These are phyloP conservation scores for Saccharomyces hybrid DNA, from an alignment of 1,139 yeast genomes.

Conservation along the genomic window DNA sequence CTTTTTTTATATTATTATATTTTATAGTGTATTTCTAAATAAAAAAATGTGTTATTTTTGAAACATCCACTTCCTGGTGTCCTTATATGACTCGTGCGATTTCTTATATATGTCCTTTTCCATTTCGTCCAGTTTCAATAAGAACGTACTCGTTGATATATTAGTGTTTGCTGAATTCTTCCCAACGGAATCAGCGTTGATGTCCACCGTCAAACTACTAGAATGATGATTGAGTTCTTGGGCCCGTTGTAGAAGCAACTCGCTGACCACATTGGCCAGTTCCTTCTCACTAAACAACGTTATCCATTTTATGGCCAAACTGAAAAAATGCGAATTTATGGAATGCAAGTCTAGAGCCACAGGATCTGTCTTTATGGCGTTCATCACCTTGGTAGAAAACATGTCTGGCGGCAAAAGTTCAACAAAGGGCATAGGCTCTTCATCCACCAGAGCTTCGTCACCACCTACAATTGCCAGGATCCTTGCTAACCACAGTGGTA, in stretches of 20 bases:
- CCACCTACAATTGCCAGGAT: slow-evolving; percentile 53
- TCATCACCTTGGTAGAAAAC: slow-evolving; percentile 53
- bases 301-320: slow-evolving; percentile 68
- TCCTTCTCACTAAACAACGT: slow-evolving; percentile 58
- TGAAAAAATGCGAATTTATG: slow-evolving; percentile 58
- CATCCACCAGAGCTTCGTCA: slow-evolving; percentile 22
- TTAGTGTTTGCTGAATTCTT: slow-evolving; percentile 6
- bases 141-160: slow-evolving; percentile 31
- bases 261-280: slow-evolving; percentile 44
- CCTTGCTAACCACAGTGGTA: slow-evolving; percentile 88
- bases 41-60: slow-evolving; percentile 6
- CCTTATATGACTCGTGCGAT: slow-evolving; percentile 55
- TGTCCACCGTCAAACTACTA: slow-evolving; percentile 21
- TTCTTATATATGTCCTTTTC: slow-evolving; percentile 54
- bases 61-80: slow-evolving; percentile 54
- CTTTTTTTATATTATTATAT: not conserved
- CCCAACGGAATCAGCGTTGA: slow-evolving; percentile 22
- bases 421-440: slow-evolving; percentile 48
- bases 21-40: slow-evolving; percentile 2
- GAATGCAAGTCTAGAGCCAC: slow-evolving; percentile 58
- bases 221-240: slow-evolving; percentile 68
- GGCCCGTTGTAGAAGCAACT: slow-evolving; percentile 56
- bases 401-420: slow-evolving; percentile 64
- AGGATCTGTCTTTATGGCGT: slow-evolving; percentile 77
- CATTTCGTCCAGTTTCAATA: slow-evolving; percentile 64